Conservation (phyloP, 176 grass and related monocot genomes). For the Typha latifolia region DNA sequence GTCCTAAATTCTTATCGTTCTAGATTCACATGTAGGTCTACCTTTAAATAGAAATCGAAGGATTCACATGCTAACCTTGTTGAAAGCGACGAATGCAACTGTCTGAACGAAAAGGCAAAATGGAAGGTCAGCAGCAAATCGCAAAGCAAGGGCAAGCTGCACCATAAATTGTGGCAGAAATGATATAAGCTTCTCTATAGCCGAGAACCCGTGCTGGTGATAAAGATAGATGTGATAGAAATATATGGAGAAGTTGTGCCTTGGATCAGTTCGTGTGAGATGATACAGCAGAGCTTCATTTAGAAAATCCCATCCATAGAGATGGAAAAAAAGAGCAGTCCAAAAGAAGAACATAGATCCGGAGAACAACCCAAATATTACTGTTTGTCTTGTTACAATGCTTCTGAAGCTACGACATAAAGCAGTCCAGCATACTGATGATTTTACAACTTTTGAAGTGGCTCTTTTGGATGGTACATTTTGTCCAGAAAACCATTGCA, state of each 20-base stretch:
- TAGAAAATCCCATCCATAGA: conserved; percentile 88
- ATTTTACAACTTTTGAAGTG: conserved; percentile 20
- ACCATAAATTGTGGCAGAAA: conserved; percentile 87
- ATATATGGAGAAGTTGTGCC: conserved; percentile 95
- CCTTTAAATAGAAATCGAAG: too few relatives aligned
- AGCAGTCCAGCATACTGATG: conserved; percentile 10
- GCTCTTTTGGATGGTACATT: conserved; percentile 10
- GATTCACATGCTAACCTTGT: conserved; percentile 44
- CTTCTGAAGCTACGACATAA: conserved; percentile 32
- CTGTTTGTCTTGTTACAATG: conserved; percentile 46
- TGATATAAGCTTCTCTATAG: conserved; percentile 58
- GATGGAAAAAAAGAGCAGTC: conserved; percentile 54
- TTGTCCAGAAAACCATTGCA: conserved; percentile 41
- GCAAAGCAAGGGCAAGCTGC: conserved; percentile 52
- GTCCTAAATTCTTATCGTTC: too few relatives aligned
- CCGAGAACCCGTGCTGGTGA: conserved; percentile 78
- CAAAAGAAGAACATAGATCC: conserved; percentile 68
- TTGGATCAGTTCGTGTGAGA: conserved; percentile 83
- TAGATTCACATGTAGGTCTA: too few relatives aligned
- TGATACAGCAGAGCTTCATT: conserved; percentile 94
- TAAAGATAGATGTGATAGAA: conserved; percentile 94
- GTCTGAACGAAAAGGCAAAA: conserved; percentile 90
- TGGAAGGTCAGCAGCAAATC: conserved; percentile 62
- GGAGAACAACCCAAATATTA: conserved; percentile 66
- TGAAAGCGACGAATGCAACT: conserved; percentile 90